Percentiles rank a stretch among this genome's conserved stretches.
phyloP scores from a whole-genome alignment of 768 basidiomycete species.

The Lactarius sp. region DNA sequence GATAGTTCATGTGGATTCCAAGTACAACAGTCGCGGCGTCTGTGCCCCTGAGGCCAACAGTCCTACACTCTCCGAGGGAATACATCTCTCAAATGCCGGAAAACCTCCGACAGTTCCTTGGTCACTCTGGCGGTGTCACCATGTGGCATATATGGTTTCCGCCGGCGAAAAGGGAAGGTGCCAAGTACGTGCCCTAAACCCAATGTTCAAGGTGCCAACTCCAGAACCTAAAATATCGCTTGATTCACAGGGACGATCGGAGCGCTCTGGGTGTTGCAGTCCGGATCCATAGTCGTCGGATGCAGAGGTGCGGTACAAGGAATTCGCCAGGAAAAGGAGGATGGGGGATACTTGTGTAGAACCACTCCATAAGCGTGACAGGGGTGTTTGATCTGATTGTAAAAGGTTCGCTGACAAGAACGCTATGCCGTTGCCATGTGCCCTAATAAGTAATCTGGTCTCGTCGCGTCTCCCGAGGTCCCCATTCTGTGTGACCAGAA shows the following conservation, averaged over 20 bases:
- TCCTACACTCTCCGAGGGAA: neutral
- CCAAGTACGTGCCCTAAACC: neutral
- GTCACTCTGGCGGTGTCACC: neutral
- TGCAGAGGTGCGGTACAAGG: neutral
- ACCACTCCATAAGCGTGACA: neutral
- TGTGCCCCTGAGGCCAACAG: neutral
- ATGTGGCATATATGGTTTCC: neutral
- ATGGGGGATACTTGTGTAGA: neutral
- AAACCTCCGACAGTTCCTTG: neutral
- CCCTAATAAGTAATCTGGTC: neutral
- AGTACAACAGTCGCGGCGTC: conserved; percentile 15
- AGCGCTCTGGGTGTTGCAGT: conserved; percentile 1
- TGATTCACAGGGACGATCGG: neutral
- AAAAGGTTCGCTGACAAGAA: conserved; percentile 21
- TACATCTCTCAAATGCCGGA: neutral
- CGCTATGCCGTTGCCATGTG: neutral
- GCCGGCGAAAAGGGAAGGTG: neutral
- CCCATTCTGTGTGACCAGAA: neutral
- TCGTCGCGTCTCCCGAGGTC: neutral
- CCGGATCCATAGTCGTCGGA: neutral
- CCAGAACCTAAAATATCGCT: neutral
- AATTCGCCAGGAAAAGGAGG: neutral
- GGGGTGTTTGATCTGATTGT: neutral
- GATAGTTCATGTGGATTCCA: neutral
- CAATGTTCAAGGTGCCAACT: neutral